A percentile compares a stretch with the other conserved stretches of the same genome.
These are phyloP conservation scores for Populus hybrid DNA, from an alignment of 441 rosid genomes.

Conservation along the genomic window DNA sequence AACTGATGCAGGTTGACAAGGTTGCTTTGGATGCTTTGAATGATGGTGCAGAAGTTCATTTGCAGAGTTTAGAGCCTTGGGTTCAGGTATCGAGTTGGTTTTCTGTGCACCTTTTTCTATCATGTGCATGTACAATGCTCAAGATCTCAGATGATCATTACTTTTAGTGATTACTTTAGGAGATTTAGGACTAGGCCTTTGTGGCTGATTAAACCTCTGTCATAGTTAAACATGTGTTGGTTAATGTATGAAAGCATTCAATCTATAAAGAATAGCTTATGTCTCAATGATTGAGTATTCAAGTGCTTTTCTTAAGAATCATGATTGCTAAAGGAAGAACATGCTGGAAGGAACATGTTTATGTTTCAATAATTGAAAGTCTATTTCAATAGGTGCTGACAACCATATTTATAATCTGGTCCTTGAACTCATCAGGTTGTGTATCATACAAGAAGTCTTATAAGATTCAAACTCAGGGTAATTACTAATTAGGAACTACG, in stretches of 20 bases:
- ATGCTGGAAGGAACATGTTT: not conserved
- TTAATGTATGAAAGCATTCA: not conserved
- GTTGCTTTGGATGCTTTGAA: conserved; percentile 83
- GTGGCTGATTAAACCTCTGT: not conserved
- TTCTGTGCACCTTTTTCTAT: not conserved
- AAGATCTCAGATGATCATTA: not conserved
- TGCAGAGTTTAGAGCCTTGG: conserved; percentile 98
- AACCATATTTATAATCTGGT: not conserved
- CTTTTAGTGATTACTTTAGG: not conserved
- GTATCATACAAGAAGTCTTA: not conserved
- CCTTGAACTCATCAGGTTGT: not conserved
- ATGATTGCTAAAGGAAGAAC: not conserved
- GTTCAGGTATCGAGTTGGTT: conserved; percentile 53
- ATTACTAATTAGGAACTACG: not conserved
- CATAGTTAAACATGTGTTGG: conserved; percentile 1
- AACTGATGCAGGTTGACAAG: conserved; percentile 75
- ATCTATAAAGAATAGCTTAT: not conserved
- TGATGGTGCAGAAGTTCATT: conserved; percentile 83
- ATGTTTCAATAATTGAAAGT: not conserved
- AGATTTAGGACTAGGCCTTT: not conserved
- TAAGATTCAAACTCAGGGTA: not conserved
- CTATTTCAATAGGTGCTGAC: not conserved
- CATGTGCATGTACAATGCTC: not conserved
- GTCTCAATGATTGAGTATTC: not conserved
- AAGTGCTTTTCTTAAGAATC: not conserved